Evolutionary conservation across 139 green algal genomes (phyloP).

Genomic region (Dunaliella sp.): DNA sequence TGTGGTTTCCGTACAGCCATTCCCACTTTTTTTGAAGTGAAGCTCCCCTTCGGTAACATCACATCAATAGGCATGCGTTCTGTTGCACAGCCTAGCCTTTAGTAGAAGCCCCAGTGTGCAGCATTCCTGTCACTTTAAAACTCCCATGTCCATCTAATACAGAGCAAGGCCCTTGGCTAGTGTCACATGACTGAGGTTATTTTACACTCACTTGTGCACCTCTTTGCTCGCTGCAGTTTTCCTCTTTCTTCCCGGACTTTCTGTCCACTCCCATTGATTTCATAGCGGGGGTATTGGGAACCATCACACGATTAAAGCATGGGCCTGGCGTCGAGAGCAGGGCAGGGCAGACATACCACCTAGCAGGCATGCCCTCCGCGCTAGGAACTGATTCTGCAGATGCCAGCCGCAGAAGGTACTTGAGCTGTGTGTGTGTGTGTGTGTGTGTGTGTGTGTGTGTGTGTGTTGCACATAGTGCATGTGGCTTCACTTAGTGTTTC

Average conservation of each 20-base stretch:
- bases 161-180: no score
- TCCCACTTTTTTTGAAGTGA: no score
- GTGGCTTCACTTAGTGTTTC: not conserved
- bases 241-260: constrained; percentile 75
- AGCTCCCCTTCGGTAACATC: no score
- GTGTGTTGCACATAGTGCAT: not conserved
- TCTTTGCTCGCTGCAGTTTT: constrained; percentile 45
- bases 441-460: not conserved
- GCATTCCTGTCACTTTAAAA: no score
- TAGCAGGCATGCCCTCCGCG: not conserved
- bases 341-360: not conserved
- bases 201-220: not conserved
- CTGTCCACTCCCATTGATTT: constrained; percentile 45
- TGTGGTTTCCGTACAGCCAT: no score
- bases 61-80: no score
- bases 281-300: constrained; percentile 36
- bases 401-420: constrained; percentile 64
- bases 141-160: no score
- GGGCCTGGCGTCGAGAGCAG: not conserved
- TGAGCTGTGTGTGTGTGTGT: constrained; percentile 36
- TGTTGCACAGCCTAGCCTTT: no score
- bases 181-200: no score
- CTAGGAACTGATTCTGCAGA: constrained; percentile 62
- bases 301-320: constrained; percentile 43
- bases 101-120: no score